Evolutionary conservation across 2,329 filamentous ascomycete species (phyloP).

Genomic region (Conoideocrella luteorostrata): DNA sequence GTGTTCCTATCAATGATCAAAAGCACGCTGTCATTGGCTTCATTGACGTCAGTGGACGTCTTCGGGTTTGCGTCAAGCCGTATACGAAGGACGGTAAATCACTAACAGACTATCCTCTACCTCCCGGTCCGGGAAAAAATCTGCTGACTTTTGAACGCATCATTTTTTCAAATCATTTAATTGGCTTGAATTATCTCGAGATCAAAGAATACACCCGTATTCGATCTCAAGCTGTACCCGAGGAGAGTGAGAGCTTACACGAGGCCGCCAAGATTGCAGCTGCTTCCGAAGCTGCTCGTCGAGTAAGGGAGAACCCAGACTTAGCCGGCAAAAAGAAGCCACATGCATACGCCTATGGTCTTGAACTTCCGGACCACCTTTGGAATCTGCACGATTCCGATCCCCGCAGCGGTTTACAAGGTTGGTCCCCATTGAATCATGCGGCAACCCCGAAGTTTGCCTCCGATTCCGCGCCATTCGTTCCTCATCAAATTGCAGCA

Average conservation of each 20-base stretch:
- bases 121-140: conserved; percentile 53
- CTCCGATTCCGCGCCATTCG: conserved; percentile 9
- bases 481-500: conserved; percentile 16
- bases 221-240: conserved; percentile 29
- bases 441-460: conserved; percentile 15
- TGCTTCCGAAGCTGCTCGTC: conserved; percentile 39
- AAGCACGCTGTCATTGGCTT: conserved; percentile 58
- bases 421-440: conserved; percentile 26
- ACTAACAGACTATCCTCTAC: conserved; percentile 42
- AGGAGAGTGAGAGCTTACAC: conserved; percentile 32
- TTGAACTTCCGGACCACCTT: conserved; percentile 39
- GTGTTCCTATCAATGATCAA: conserved; percentile 37
- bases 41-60: conserved; percentile 54
- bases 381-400: conserved; percentile 27
- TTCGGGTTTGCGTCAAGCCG: conserved; percentile 52
- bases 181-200: conserved; percentile 48
- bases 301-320: conserved; percentile 36
- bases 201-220: conserved; percentile 59
- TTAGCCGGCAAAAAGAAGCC: conserved; percentile 35
- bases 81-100: conserved; percentile 41
- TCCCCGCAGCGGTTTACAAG: conserved; percentile 38
- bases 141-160: conserved; percentile 59
- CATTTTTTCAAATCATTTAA: conserved; percentile 51
- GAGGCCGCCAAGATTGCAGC: conserved; percentile 34
- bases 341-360: conserved; percentile 44